These are phyloP conservation scores for Fusarium virguliforme DNA, from an alignment of 2,329 filamentous ascomycete genomes.

Conservation along the genomic window DNA sequence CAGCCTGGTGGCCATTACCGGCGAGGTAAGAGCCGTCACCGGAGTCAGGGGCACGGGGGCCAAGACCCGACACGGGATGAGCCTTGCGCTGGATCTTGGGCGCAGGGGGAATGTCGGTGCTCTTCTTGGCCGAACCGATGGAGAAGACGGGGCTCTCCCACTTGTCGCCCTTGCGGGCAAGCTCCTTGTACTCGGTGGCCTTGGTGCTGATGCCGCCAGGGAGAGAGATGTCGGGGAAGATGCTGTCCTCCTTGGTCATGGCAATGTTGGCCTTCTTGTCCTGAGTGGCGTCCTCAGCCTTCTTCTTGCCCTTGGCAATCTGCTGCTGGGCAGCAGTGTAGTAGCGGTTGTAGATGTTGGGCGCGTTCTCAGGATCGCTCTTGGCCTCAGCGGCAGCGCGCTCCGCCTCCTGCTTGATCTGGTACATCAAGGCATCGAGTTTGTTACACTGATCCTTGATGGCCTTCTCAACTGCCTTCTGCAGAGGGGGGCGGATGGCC, in stretches of 20 bases:
- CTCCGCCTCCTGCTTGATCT: slow-evolving; percentile 88
- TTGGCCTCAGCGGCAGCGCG: slow-evolving; percentile 73
- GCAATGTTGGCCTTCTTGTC: slow-evolving; percentile 77
- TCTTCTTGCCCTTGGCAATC: slow-evolving; percentile 82
- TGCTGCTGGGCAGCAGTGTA: slow-evolving; percentile 81
- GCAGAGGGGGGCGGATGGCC: slow-evolving; percentile 85
- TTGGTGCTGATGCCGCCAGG: slow-evolving; percentile 90
- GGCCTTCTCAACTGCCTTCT: slow-evolving; percentile 90
- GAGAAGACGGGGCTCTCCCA: slow-evolving; percentile 97
- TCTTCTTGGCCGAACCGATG: slow-evolving; percentile 83
- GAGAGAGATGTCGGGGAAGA: slow-evolving; percentile 88
- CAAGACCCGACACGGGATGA: slow-evolving; percentile 39
- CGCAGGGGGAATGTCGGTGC: slow-evolving; percentile 77
- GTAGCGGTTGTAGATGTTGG: slow-evolving; percentile 92
- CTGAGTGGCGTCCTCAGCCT: slow-evolving; percentile 74
- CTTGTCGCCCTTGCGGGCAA: slow-evolving; percentile 88
- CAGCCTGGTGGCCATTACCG: slow-evolving; percentile 32
- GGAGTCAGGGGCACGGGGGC: slow-evolving; percentile 27
- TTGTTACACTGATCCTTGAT: slow-evolving; percentile 87
- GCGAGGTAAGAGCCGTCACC: slow-evolving; percentile 40
- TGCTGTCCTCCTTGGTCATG: slow-evolving; percentile 83
- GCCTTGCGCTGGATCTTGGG: slow-evolving; percentile 67
- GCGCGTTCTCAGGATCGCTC: slow-evolving; percentile 77
- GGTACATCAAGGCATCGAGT: slow-evolving; percentile 80
- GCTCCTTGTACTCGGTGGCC: slow-evolving; percentile 92